Evolutionary conservation across 257 asterid genomes (phyloP).

Genomic region (Capsicum baccatum): DNA sequence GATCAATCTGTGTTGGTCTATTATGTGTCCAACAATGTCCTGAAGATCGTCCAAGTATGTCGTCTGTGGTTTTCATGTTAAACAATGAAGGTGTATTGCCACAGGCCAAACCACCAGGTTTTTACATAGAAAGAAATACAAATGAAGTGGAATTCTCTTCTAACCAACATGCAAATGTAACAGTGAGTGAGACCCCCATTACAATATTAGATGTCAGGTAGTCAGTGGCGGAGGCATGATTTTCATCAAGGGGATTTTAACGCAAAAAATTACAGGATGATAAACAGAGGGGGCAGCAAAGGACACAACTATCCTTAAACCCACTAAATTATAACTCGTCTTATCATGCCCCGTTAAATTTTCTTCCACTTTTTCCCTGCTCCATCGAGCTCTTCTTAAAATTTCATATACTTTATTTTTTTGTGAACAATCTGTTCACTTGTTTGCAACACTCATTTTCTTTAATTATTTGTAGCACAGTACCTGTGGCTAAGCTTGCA

Average conservation of each 20-base stretch:
- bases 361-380: no score
- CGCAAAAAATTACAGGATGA: no score
- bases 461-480: no score
- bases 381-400: no score
- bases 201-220: not conserved
- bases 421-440: not conserved
- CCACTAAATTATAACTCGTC: no score
- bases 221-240: no score
- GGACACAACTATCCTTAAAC: no score
- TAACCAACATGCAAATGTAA: not conserved
- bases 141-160: not conserved
- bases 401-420: no score
- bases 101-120: slow-evolving; percentile 40
- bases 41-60: slow-evolving; percentile 47
- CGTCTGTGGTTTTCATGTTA: slow-evolving; percentile 42
- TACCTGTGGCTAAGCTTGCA: not conserved
- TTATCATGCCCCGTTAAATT: no score
- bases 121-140: slow-evolving; percentile 31
- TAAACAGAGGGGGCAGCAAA: no score
- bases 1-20: slow-evolving; percentile 46
- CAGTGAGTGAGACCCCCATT: slow-evolving; percentile 16
- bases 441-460: not conserved
- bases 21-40: slow-evolving; percentile 45
- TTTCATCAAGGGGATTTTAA: no score
- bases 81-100: slow-evolving; percentile 40